Evolutionary conservation across 2,329 filamentous ascomycete genomes (phyloP).

Genomic region (Alternaria burnsii): DNA sequence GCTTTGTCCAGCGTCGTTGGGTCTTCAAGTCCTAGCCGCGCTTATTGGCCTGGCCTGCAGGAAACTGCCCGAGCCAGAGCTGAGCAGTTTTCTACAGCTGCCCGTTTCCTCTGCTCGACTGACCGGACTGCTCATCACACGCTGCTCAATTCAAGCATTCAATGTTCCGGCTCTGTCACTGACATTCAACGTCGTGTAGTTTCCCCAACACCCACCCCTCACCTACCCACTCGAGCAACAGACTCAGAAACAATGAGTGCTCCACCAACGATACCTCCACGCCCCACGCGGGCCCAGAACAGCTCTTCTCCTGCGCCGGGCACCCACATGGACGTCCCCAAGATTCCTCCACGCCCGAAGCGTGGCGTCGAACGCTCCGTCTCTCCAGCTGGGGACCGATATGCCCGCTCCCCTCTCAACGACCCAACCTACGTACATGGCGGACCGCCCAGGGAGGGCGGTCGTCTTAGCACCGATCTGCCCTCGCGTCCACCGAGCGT

Average conservation of each 20-base stretch:
- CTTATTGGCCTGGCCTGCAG: constrained; percentile 28
- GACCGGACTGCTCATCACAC: constrained; percentile 36
- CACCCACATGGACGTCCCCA: constrained; percentile 66
- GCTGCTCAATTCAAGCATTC: constrained; percentile 27
- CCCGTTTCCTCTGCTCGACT: constrained; percentile 19
- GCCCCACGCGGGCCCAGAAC: constrained; percentile 65
- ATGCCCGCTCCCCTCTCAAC: constrained; percentile 86
- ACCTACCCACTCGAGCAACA: constrained; percentile 20
- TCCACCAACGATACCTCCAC: constrained; percentile 66
- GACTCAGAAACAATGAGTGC: constrained; percentile 56
- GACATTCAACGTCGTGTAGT: constrained; percentile 29
- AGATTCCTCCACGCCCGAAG: constrained; percentile 79
- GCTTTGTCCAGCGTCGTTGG: constrained; percentile 32
- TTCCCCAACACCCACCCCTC: constrained; percentile 21
- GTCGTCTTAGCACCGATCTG: constrained; percentile 50
- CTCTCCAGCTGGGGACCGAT: constrained; percentile 80
- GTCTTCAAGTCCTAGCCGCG: constrained; percentile 22
- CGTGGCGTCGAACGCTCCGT: constrained; percentile 75
- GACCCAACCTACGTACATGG: constrained; percentile 66
- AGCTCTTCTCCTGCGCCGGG: constrained; percentile 50
- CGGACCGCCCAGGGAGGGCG: constrained; percentile 45
- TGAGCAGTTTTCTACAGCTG: constrained; percentile 25
- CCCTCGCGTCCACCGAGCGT: constrained; percentile 76
- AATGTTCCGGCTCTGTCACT: constrained; percentile 29
- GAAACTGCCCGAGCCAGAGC: constrained; percentile 22